A percentile compares a stretch with the other conserved stretches of the same genome.
Evolutionary conservation across 2,329 filamentous ascomycete genomes (phyloP).

Genomic region (Colletotrichum incanum): DNA sequence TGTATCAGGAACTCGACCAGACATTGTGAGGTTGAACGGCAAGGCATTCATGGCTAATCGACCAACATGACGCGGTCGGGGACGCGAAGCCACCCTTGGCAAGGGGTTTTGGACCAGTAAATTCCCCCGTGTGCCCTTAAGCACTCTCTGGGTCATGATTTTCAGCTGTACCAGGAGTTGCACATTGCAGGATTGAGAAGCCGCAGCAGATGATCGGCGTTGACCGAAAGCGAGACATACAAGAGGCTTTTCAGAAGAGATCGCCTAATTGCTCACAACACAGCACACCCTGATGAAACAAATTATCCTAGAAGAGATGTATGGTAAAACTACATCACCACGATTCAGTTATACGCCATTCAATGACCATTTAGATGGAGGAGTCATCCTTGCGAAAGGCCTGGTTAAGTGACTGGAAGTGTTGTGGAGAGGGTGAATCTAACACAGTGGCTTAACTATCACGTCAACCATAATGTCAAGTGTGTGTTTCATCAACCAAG

Average conservation of each 20-base stretch:
- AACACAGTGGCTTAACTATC: background rate
- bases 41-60: background rate
- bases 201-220: background rate
- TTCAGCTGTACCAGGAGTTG: background rate
- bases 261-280: too few relatives aligned
- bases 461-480: background rate
- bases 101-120: background rate
- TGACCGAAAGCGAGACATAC: background rate
- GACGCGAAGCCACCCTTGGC: slow-evolving; percentile 5
- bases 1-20: background rate
- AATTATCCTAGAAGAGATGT: too few relatives aligned
- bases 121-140: background rate
- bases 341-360: background rate
- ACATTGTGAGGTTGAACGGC: background rate
- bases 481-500: background rate
- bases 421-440: background rate
- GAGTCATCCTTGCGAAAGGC: background rate
- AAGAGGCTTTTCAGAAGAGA: too few relatives aligned
- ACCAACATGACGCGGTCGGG: background rate
- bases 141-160: background rate
- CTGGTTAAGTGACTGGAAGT: background rate
- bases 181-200: background rate
- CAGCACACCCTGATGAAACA: too few relatives aligned
- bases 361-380: background rate
- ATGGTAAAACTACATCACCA: background rate